These are phyloP conservation scores for Diaporthe humulicola DNA, from an alignment of 2,329 filamentous ascomycete species.

Conservation along the genomic window DNA sequence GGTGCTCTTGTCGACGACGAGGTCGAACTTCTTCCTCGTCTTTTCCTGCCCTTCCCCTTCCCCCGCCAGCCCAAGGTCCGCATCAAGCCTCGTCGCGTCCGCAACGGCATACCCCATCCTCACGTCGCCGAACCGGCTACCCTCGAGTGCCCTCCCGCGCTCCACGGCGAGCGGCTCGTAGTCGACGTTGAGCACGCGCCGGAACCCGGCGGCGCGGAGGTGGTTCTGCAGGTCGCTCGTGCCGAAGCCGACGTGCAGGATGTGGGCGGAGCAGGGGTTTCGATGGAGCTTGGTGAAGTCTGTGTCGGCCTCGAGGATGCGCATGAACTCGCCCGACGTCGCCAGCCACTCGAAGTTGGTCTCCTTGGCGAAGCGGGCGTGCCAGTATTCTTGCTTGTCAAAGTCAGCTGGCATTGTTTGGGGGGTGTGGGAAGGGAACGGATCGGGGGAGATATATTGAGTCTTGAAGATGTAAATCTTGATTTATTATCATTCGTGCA, in stretches of 20 bases:
- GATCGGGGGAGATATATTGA: neutral
- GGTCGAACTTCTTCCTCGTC: constrained; percentile 48
- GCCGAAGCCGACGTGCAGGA: constrained; percentile 63
- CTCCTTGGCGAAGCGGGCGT: constrained; percentile 59
- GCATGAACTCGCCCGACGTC: constrained; percentile 56
- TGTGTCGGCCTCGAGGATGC: constrained; percentile 47
- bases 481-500: too few relatives aligned
- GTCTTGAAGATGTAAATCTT: neutral
- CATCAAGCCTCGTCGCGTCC: constrained; percentile 57
- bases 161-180: constrained; percentile 63
- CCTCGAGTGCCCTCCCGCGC: constrained; percentile 57
- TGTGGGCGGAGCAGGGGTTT: constrained; percentile 44
- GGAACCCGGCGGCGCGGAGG: constrained; percentile 58
- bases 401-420: constrained; percentile 52
- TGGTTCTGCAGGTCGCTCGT: constrained; percentile 64
- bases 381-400: constrained; percentile 65
- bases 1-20: constrained; percentile 65
- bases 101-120: constrained; percentile 58
- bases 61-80: neutral
- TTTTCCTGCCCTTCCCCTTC: neutral
- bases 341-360: constrained; percentile 63
- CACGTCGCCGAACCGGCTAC: constrained; percentile 58
- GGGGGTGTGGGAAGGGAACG: too few relatives aligned
- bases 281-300: constrained; percentile 48
- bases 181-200: constrained; percentile 61